Evolutionary conservation across 2,329 filamentous ascomycete species (phyloP).

Genomic region (Passalora sequoiae): DNA sequence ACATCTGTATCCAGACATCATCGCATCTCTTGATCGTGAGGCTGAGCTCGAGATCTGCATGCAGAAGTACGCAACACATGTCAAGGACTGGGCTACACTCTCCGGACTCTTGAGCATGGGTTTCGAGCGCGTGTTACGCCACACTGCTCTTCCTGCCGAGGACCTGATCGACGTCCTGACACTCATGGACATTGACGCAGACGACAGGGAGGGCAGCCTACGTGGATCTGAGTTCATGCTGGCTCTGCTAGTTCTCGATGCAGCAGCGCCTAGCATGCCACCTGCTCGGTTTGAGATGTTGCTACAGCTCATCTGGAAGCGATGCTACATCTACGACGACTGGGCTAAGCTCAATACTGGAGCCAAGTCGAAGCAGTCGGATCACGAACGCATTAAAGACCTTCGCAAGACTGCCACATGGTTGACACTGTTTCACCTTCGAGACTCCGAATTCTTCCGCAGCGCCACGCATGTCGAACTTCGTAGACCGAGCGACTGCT

Average conservation of each 20-base stretch:
- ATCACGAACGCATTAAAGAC: slow-evolving; percentile 59
- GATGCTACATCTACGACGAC: slow-evolving; percentile 76
- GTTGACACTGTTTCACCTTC: slow-evolving; percentile 45
- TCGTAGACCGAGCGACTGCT: slow-evolving; percentile 28
- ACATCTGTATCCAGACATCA: slow-evolving; percentile 63
- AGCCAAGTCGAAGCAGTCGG: slow-evolving; percentile 47
- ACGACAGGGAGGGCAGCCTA: slow-evolving; percentile 46
- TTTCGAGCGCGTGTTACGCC: slow-evolving; percentile 64
- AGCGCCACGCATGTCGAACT: slow-evolving; percentile 20
- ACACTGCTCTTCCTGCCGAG: slow-evolving; percentile 59
- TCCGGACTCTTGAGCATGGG: slow-evolving; percentile 65
- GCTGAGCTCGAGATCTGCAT: slow-evolving; percentile 73
- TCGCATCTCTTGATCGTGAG: slow-evolving; percentile 69
- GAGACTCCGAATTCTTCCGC: slow-evolving; percentile 17
- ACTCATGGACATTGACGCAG: slow-evolving; percentile 56
- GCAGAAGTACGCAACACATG: slow-evolving; percentile 54
- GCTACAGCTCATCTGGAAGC: slow-evolving; percentile 73
- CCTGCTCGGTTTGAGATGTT: slow-evolving; percentile 52
- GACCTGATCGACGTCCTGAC: slow-evolving; percentile 72
- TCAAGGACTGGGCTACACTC: slow-evolving; percentile 58
- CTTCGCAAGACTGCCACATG: slow-evolving; percentile 40
- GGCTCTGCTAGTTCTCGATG: slow-evolving; percentile 56
- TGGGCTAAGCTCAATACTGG: slow-evolving; percentile 70
- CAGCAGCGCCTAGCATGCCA: slow-evolving; percentile 51
- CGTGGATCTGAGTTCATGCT: slow-evolving; percentile 64